Evolutionary conservation across 768 basidiomycete species (phyloP).

Genomic region (Clavulina sp.): DNA sequence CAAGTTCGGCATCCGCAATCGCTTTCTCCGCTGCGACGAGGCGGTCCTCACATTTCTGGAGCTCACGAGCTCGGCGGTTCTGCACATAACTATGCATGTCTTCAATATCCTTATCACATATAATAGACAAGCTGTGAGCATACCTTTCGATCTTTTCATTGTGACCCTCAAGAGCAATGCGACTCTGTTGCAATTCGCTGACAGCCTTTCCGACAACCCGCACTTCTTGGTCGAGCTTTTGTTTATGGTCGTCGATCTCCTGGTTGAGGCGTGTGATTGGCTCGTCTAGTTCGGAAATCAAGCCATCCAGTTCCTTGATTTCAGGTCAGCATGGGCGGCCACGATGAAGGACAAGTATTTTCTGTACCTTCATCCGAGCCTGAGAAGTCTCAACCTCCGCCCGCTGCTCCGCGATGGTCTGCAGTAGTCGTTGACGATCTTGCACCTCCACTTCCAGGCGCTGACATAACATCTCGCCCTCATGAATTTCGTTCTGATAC

Average conservation of each 20-base stretch:
- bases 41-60: constrained; percentile 37
- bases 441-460: constrained; percentile 15
- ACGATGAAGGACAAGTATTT: not conserved
- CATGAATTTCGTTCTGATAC: constrained; percentile 42
- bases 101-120: too few relatives aligned
- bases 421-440: constrained; percentile 39
- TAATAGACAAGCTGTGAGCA: too few relatives aligned
- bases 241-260: too few relatives aligned
- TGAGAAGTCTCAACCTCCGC: constrained; percentile 27
- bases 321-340: too few relatives aligned
- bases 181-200: too few relatives aligned
- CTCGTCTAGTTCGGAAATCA: too few relatives aligned
- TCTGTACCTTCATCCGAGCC: not conserved
- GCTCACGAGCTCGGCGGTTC: constrained; percentile 40
- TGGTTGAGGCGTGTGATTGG: too few relatives aligned
- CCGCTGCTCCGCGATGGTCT: constrained; percentile 38
- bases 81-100: constrained; percentile 65
- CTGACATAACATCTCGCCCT: constrained; percentile 39
- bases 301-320: too few relatives aligned
- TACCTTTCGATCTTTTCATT: too few relatives aligned
- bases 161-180: too few relatives aligned
- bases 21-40: not conserved
- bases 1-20: not conserved
- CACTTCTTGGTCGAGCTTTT: too few relatives aligned
- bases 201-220: too few relatives aligned